phyloP scores from a whole-genome alignment of 2,329 filamentous ascomycete species.

The Arthrobotrys pseudoclavata region DNA sequence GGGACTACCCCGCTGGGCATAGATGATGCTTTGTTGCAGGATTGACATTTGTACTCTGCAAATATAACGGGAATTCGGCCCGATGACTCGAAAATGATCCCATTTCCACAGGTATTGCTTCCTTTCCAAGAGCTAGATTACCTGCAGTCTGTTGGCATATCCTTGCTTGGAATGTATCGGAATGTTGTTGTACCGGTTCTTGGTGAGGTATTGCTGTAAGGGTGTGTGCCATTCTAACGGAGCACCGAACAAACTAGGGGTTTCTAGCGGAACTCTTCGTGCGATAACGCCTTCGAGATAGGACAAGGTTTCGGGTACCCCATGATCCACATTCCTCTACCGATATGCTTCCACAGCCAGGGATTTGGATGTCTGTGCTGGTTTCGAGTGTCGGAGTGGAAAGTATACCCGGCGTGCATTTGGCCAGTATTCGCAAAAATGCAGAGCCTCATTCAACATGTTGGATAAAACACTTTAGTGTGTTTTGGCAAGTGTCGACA shows the following conservation, averaged over 20 bases:
- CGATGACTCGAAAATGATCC: neutral
- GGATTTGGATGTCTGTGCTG: constrained; percentile 1
- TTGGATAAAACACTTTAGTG: constrained; percentile 14
- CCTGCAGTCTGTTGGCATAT: constrained; percentile 12
- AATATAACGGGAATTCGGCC: constrained; percentile 13
- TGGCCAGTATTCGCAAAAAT: neutral
- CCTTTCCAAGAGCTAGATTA: neutral
- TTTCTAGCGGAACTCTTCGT: constrained; percentile 5
- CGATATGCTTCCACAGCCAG: neutral
- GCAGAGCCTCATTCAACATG: constrained; percentile 10
- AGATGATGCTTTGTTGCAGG: neutral
- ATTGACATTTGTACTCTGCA: neutral
- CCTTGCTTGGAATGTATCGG: constrained; percentile 10
- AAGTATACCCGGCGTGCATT: neutral
- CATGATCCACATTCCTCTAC: constrained; percentile 3
- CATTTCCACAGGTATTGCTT: neutral
- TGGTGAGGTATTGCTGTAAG: neutral
- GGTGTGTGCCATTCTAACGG: neutral
- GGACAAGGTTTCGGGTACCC: neutral
- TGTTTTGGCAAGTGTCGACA: neutral
- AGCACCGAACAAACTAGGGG: neutral
- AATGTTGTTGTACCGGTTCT: constrained; percentile 16
- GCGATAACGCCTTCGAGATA: constrained; percentile 17
- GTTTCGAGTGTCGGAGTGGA: neutral
- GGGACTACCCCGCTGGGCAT: constrained; percentile 2